Evolutionary conservation across 805 yeast species (phyloP).

Genomic region (Starmera dryadoides): DNA sequence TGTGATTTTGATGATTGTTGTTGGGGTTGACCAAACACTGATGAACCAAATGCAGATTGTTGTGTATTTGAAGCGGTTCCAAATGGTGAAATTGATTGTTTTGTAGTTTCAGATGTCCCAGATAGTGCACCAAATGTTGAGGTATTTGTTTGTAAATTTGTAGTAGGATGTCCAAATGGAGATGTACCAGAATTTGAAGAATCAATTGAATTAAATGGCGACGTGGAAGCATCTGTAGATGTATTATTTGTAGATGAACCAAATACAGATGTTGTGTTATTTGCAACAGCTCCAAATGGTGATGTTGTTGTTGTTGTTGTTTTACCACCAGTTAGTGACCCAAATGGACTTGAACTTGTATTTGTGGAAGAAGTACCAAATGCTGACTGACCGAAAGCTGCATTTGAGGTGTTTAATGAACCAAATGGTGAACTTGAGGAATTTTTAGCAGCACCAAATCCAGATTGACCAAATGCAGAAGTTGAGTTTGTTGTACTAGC

Average conservation of each 20-base stretch:
- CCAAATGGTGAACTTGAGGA: too few species aligned
- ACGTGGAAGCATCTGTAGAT: too few species aligned
- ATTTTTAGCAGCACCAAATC: conserved; percentile 14
- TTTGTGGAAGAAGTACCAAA: neutral
- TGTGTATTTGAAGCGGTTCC: neutral
- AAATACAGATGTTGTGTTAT: neutral
- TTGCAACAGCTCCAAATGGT: conserved; percentile 1
- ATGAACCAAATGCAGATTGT: neutral
- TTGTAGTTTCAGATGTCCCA: conserved; percentile 5
- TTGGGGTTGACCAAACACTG: neutral
- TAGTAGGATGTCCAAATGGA: conserved; percentile 4
- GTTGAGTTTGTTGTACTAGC: too few species aligned
- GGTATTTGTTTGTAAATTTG: conserved; percentile 8
- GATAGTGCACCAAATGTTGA: conserved; percentile 2
- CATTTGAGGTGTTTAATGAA: neutral
- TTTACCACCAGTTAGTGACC: neutral
- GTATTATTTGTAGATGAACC: neutral
- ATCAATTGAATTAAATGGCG: too few species aligned
- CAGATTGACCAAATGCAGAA: conserved; percentile 8
- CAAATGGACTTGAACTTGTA: neutral
- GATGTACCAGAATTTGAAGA: too few species aligned
- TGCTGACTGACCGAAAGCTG: conserved; percentile 1
- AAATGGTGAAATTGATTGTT: neutral
- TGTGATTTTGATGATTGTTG: conserved; percentile 1
- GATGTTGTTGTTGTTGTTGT: neutral